Base-by-base conservation (phyloP, 1,284 basidiomycete genomes). In the Cystobasidium pallidum region DNA sequence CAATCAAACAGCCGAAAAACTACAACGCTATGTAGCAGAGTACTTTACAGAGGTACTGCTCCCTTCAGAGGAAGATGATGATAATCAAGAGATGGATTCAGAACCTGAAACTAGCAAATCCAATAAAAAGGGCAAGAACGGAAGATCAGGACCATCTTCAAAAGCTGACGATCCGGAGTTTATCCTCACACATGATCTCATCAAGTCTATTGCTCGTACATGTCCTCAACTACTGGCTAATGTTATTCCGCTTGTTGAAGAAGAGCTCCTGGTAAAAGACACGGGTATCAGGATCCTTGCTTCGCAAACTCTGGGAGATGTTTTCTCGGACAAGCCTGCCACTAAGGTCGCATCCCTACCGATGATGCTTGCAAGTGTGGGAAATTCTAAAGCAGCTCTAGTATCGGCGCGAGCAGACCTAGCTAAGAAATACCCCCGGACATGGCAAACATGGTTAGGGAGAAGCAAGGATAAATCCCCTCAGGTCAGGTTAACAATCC, bases 241-340 rank as follows among this genome's bases (percentile, higher is more conserved):
- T 79, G 92, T 97, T 57, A 88, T 99, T 17, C 95, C 95, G 0
- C 89, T 94, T 73, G 86, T 99, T 15, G 94, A 96, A 80, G 91
- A 93, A 77, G 93, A 97, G 79, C 84, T 98, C 3, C 86, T 87
- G 19, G 88, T 90, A 0, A 90, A 92, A 73, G 88, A 92, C 52
- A 81, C 87, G 0, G 84, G 86, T 51, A 82, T 95, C 0, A 87
- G 95, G 21, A 80, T 87, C 3, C 86, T 78, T 94, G 73, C 91
- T 2, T 93, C 92, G 0, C 86, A 90, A 75, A 89, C 88, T 0
- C 85, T 99, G 0, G 95, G 94, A 0, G 87, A 89, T 74, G 95
- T 99, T 89, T 94, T 92, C 79, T 88, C 88, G 0, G 81, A 90
- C 76, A 88, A 88, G 34, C 77, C 79, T 7, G 15, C 28, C 17